Conservation (phyloP, 2,329 filamentous ascomycete genomes). For the Trichoderma sp. region DNA sequence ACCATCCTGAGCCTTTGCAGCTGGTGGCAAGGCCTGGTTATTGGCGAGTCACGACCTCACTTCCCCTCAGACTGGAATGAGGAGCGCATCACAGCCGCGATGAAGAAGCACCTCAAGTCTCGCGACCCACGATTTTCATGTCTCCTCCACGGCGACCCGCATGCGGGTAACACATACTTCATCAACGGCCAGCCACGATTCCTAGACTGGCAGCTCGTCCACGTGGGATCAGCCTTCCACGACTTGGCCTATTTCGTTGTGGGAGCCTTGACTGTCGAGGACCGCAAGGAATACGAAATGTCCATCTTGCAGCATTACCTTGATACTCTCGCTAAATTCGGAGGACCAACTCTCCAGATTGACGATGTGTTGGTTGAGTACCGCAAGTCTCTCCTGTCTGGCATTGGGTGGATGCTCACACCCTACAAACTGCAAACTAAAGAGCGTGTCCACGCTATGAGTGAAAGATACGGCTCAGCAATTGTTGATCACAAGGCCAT, state of each 20-base stretch:
- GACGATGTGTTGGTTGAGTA: not conserved
- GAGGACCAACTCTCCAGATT: not conserved
- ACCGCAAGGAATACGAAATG: not conserved
- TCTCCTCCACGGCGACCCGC: slow-evolving; percentile 3
- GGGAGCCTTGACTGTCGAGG: not conserved
- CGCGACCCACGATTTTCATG: not conserved
- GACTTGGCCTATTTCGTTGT: not conserved
- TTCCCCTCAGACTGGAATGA: not conserved
- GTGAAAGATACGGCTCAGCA: not conserved
- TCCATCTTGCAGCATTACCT: not conserved
- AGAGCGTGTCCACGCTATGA: slow-evolving; percentile 2
- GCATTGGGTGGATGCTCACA: slow-evolving; percentile 5
- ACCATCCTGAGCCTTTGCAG: not conserved
- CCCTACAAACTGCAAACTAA: slow-evolving; percentile 1
- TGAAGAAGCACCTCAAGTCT: slow-evolving; percentile 3
- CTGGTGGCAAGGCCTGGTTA: not conserved
- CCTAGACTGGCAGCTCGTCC: slow-evolving; percentile 2
- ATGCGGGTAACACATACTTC: not conserved
- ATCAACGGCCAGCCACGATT: not conserved
- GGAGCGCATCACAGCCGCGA: slow-evolving; percentile 1
- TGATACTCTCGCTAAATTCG: not conserved
- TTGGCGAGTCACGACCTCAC: not conserved
- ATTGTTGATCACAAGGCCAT: slow-evolving; percentile 1
- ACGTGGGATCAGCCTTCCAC: slow-evolving; percentile 4
- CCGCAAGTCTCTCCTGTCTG: not conserved